Base-by-base conservation (phyloP, 2,329 filamentous ascomycete species). In the Capronia americana region DNA sequence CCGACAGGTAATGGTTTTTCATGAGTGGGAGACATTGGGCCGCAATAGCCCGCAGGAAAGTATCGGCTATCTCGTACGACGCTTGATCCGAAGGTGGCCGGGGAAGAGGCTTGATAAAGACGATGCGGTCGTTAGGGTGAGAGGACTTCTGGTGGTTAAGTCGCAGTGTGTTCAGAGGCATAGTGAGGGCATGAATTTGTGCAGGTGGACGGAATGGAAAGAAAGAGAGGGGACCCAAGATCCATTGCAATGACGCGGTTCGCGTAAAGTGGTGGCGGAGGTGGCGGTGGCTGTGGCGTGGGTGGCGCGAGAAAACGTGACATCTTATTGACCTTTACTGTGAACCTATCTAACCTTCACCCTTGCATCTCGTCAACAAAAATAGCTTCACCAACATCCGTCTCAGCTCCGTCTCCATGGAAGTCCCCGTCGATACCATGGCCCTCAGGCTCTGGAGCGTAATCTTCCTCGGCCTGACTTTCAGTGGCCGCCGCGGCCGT, bases 91-190 rank as follows among this genome's bases (percentile, higher is more conserved):
- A 46, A 0, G 85, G 23, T n/a, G 70, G 80, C 0, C 90, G 90
- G 14, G 87, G 83, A 0, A 93, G 82, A 1, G 92, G 88, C 74
- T 93, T 93, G 80, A 96, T 94, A 81, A 96, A 96, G 75, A 92
- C 87, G 72, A 96, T 92, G 67, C 72, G 70, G 26, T 72, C 71
- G 56, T 74, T 74, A n/a, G 72, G 72, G 57, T 74, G 72, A 54
- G 66, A 68, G 6, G 71, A 73, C 28, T 69, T 68, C 32, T 71
- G 70, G 44, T 73, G 69, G 46, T 96, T 96, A 58, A 96, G 82
- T 69, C 92, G 87, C 79, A 92, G 86, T 74, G 92, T 91, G 61
- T 91, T 91, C 64, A 92, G 80, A 57, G 91, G 90, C 92, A 95
- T 95, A 4, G n/a, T 51, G 30, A 41, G 20, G 30, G 20, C 0